These are phyloP conservation scores for Eragrostis tef DNA, from an alignment of 202 grass and related monocot genomes.

Conservation along the genomic window DNA sequence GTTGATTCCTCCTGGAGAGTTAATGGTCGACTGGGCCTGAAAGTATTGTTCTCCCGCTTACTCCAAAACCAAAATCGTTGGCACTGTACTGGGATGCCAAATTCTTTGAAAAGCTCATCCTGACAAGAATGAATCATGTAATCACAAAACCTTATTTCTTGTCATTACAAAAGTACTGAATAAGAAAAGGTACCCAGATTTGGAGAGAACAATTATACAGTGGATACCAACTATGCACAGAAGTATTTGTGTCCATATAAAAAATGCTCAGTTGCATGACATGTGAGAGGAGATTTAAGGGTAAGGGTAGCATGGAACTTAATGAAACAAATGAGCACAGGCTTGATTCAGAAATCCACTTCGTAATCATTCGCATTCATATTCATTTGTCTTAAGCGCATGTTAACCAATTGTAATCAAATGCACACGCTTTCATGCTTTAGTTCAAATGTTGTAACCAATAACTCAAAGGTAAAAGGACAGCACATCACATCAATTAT, in stretches of 20 bases:
- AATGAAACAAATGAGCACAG: background rate
- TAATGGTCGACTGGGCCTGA: conserved; percentile 60
- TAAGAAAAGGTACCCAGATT: conserved; percentile 13
- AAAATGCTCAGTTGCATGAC: background rate
- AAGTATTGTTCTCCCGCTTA: conserved; percentile 64
- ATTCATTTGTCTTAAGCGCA: conserved; percentile 19
- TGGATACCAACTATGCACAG: conserved; percentile 21
- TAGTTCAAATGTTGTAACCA: background rate
- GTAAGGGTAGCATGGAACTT: background rate
- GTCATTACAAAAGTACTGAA: background rate
- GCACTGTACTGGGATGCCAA: conserved; percentile 62
- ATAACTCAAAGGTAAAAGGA: background rate
- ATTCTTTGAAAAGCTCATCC: conserved; percentile 68
- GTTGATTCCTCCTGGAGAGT: conserved; percentile 57
- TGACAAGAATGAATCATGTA: conserved; percentile 46
- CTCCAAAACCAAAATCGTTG: conserved; percentile 83
- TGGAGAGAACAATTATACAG: background rate
- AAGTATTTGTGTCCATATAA: background rate
- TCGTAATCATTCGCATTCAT: background rate
- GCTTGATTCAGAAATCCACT: background rate
- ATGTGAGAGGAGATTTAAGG: too few species aligned
- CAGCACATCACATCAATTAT: conserved; percentile 11
- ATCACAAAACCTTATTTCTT: background rate
- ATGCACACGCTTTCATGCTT: background rate
- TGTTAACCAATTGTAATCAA: background rate